Percentiles rank a stretch among this genome's conserved stretches.
Evolutionary conservation across 75 land plant species (phyloP).

Genomic region (Picea glauca): DNA sequence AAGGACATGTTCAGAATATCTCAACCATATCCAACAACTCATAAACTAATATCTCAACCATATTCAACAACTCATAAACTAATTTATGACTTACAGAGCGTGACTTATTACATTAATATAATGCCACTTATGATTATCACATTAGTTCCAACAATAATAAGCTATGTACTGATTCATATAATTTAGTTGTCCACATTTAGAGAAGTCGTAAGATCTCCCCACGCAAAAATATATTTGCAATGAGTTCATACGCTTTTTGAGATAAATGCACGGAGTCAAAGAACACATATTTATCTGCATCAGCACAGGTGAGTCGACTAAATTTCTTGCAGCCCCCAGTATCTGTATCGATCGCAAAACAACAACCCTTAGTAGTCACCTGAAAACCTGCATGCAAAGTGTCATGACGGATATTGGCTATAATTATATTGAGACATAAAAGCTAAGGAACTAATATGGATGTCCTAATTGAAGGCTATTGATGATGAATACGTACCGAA

Average conservation of each 20-base stretch:
- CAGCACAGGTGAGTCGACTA: constrained; percentile 13
- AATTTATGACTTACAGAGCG: too few species aligned
- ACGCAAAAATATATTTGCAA: background rate
- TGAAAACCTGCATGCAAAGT: constrained; percentile 9
- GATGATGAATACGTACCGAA: background rate
- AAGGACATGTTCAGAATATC: too few species aligned
- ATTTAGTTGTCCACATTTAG: background rate
- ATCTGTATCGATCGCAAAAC: constrained; percentile 12
- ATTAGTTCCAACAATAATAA: too few species aligned
- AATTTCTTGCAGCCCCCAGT: constrained; percentile 12
- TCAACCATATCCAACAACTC: too few species aligned
- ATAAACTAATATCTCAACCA: too few species aligned
- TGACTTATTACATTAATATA: too few species aligned
- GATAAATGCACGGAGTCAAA: background rate
- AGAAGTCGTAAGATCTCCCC: background rate
- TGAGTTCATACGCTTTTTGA: background rate
- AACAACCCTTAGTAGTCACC: constrained; percentile 14
- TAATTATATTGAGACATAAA: background rate
- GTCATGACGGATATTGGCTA: background rate
- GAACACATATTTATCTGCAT: background rate
- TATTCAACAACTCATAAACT: too few species aligned
- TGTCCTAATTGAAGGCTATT: background rate
- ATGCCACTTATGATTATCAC: too few species aligned
- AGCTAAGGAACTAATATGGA: background rate
- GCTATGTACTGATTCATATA: too few species aligned